A percentile compares a stretch with the other conserved stretches of the same genome.
These are phyloP conservation scores for Sporisorium sorghi DNA, from an alignment of 1,284 basidiomycete genomes.

Conservation along the genomic window DNA sequence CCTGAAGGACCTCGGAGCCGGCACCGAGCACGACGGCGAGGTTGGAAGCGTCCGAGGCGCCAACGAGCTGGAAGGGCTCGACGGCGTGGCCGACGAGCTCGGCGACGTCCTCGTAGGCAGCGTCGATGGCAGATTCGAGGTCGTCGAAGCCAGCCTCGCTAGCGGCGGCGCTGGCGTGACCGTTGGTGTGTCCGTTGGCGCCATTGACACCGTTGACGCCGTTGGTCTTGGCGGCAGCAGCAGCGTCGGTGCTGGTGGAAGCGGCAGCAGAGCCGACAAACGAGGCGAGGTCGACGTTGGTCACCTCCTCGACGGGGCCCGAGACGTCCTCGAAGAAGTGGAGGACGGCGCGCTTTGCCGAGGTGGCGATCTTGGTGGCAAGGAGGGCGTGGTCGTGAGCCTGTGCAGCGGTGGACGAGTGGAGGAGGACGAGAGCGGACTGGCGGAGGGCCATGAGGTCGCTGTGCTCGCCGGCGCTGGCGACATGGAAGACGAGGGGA, in stretches of 20 bases:
- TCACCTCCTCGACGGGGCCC: conserved; percentile 64
- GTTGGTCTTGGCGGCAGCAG: conserved; percentile 65
- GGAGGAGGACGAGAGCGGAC: conserved; percentile 75
- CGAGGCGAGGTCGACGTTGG: conserved; percentile 63
- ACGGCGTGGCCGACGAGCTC: conserved; percentile 54
- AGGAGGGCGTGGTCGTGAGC: conserved; percentile 80
- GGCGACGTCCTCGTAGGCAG: conserved; percentile 56
- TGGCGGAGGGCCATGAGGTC: conserved; percentile 75
- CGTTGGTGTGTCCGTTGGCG: conserved; percentile 45
- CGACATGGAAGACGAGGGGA: conserved; percentile 62
- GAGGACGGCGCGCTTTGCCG: conserved; percentile 77
- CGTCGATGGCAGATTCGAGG: conserved; percentile 51
- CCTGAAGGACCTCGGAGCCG: conserved; percentile 65
- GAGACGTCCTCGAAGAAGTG: conserved; percentile 78
- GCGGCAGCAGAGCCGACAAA: conserved; percentile 46
- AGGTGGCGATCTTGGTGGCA: conserved; percentile 77
- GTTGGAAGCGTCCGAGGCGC: conserved; percentile 49
- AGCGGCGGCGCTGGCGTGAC: conserved; percentile 35
- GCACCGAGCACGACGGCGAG: conserved; percentile 64
- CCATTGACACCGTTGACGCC: conserved; percentile 70
- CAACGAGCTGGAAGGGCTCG: conserved; percentile 60
- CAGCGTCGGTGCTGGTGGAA: conserved; percentile 66
- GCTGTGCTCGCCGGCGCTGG: conserved; percentile 73
- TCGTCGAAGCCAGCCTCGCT: conserved; percentile 52
- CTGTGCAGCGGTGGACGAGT: conserved; percentile 76